Evolutionary conservation across 108 stramenopile genomes (phyloP).

Genomic region (Aurantiochytrium sp.): DNA sequence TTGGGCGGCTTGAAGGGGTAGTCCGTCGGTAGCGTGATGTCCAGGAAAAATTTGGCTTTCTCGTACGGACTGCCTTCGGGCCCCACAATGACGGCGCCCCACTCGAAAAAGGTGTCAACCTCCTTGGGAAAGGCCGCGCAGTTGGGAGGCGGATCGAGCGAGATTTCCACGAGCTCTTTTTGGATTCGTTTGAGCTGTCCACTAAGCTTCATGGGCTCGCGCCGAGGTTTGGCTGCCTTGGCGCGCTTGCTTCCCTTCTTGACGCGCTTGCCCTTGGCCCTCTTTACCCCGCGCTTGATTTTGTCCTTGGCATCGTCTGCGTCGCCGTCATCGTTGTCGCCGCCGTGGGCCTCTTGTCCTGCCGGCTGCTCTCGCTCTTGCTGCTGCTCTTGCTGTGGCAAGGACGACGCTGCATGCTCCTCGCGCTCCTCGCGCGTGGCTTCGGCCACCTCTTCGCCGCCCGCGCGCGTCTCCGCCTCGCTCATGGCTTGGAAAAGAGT

Average conservation of each 20-base stretch:
- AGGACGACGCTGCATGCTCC: too few species aligned
- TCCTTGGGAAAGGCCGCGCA: background rate
- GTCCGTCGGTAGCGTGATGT: background rate
- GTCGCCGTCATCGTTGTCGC: background rate
- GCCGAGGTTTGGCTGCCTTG: background rate
- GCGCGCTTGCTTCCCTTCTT: background rate
- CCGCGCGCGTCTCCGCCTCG: too few species aligned
- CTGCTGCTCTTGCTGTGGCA: too few species aligned
- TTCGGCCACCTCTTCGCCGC: too few species aligned
- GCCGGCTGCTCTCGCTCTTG: too few species aligned
- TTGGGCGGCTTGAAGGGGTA: constrained; percentile 95
- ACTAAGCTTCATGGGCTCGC: background rate
- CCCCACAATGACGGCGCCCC: background rate
- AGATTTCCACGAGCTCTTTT: background rate
- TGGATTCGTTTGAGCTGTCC: background rate
- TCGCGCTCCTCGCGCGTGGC: too few species aligned
- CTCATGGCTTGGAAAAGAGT: too few species aligned
- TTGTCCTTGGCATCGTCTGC: background rate
- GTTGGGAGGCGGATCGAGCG: background rate
- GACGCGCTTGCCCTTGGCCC: background rate
- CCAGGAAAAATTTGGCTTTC: background rate
- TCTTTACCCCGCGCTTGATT: background rate
- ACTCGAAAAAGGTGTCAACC: background rate
- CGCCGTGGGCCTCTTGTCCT: too few species aligned
- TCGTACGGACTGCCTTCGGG: constrained; percentile 1